Evolutionary conservation across 495 filamentous ascomycete species (phyloP).

Genomic region (Haplographium delicatum): DNA sequence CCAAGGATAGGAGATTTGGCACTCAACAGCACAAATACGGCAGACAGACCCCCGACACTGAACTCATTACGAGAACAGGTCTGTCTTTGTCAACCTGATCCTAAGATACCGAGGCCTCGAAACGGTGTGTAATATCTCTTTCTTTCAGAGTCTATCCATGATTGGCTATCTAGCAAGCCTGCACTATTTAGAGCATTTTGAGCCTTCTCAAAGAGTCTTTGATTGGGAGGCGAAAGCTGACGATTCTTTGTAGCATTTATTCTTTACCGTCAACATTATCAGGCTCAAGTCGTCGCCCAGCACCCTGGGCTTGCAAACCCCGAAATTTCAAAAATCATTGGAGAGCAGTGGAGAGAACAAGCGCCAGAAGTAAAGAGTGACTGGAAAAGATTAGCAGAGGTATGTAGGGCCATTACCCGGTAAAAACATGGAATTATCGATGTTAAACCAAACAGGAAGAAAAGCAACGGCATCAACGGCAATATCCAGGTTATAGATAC

Average conservation of each 20-base stretch:
- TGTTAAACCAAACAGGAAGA: conserved; percentile 84
- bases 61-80: conserved; percentile 43
- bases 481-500: conserved; percentile 92
- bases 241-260: conserved; percentile 75
- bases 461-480: conserved; percentile 80
- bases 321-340: conserved; percentile 97
- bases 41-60: conserved; percentile 24
- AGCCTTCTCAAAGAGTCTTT: conserved; percentile 20
- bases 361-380: conserved; percentile 69
- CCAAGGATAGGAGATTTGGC: conserved; percentile 36
- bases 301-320: conserved; percentile 91
- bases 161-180: conserved; percentile 18
- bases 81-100: conserved; percentile 89
- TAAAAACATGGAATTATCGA: no score
- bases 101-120: conserved; percentile 88
- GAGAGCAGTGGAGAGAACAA: conserved; percentile 81
- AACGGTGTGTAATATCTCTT: conserved; percentile 69
- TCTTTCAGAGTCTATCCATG: conserved; percentile 14
- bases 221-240: conserved; percentile 10
- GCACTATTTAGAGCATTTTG: conserved; percentile 22
- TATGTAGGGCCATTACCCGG: no score
- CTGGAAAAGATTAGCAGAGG: conserved; percentile 88
- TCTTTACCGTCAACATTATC: conserved; percentile 91
- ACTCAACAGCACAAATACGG: conserved; percentile 32
- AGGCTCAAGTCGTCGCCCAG: conserved; percentile 70